Conservation (phyloP, 208 protist genomes). For the Tritrichomonas foetus region DNA sequence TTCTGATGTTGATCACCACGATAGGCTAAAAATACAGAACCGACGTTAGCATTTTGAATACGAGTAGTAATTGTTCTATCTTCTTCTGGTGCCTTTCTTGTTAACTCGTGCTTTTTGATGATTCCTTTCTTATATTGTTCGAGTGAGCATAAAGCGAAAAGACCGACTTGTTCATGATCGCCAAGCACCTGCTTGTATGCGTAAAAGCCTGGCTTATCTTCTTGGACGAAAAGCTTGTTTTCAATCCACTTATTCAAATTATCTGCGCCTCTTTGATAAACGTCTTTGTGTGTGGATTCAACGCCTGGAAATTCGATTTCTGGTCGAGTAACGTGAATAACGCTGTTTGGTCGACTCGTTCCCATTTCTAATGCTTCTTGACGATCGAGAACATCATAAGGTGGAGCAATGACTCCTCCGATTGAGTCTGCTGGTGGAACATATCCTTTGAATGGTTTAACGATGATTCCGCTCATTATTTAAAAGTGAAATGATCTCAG, state of each 20-base stretch:
- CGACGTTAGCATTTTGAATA: slow-evolving; percentile 34
- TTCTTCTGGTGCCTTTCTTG: not conserved
- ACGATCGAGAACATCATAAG: slow-evolving; percentile 25
- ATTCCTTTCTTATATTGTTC: slow-evolving; percentile 32
- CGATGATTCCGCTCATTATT: slow-evolving; percentile 27
- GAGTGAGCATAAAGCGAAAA: not conserved
- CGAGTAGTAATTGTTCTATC: not conserved
- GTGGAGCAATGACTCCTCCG: not conserved
- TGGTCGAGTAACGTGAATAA: slow-evolving; percentile 18
- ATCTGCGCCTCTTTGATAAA: slow-evolving; percentile 34
- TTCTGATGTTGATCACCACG: not conserved
- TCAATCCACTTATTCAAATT: not conserved
- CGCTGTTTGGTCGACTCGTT: not conserved
- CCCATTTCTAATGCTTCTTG: slow-evolving; percentile 18
- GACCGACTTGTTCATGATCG: not conserved
- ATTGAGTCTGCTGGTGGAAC: not conserved
- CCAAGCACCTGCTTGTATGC: not conserved
- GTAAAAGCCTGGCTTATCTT: slow-evolving; percentile 25
- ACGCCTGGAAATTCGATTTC: slow-evolving; percentile 35
- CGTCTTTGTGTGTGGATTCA: not conserved
- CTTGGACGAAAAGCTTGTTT: not conserved
- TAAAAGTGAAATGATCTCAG: too few relatives aligned
- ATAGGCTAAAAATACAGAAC: slow-evolving; percentile 31
- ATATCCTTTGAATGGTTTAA: slow-evolving; percentile 24
- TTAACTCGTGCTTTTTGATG: slow-evolving; percentile 38